These are phyloP conservation scores for Harringtonia lauricola DNA, from an alignment of 2,329 filamentous ascomycete genomes.

Conservation along the genomic window DNA sequence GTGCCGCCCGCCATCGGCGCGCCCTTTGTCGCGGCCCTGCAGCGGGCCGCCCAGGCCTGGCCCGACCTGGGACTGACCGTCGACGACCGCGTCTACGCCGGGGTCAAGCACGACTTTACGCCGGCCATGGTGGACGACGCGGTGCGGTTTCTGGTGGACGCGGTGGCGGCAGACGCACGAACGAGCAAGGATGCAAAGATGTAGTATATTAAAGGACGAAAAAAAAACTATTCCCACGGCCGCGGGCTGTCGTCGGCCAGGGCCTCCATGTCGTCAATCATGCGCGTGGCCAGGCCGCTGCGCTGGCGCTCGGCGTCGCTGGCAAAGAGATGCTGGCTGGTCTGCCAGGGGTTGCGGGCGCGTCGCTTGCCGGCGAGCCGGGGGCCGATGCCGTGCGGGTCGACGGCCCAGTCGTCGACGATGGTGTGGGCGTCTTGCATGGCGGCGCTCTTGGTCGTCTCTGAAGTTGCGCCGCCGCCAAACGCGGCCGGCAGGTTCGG, in stretches of 20 bases:
- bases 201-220: not conserved
- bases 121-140: slow-evolving; percentile 56
- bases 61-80: slow-evolving; percentile 43
- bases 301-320: slow-evolving; percentile 19
- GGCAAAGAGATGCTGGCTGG: slow-evolving; percentile 32
- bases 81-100: slow-evolving; percentile 57
- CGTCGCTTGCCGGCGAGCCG: slow-evolving; percentile 35
- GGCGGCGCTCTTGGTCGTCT: slow-evolving; percentile 15
- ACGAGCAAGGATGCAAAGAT: not conserved
- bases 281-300: slow-evolving; percentile 18
- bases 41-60: slow-evolving; percentile 39
- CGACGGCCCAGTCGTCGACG: slow-evolving; percentile 35
- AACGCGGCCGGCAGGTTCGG: slow-evolving; percentile 25
- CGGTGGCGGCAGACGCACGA: slow-evolving; percentile 21
- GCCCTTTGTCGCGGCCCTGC: slow-evolving; percentile 52
- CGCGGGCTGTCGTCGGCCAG: slow-evolving; percentile 26
- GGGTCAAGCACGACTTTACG: slow-evolving; percentile 59
- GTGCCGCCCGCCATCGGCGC: slow-evolving; percentile 55
- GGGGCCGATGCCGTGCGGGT: slow-evolving; percentile 39
- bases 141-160: slow-evolving; percentile 48
- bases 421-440: slow-evolving; percentile 31
- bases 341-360: slow-evolving; percentile 37
- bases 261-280: slow-evolving; percentile 19
- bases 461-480: slow-evolving; percentile 12
- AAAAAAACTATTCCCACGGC: slow-evolving; percentile 23